These are phyloP conservation scores for Paraphaeosphaeria minitans DNA, from an alignment of 2,329 filamentous ascomycete species.

Conservation along the genomic window DNA sequence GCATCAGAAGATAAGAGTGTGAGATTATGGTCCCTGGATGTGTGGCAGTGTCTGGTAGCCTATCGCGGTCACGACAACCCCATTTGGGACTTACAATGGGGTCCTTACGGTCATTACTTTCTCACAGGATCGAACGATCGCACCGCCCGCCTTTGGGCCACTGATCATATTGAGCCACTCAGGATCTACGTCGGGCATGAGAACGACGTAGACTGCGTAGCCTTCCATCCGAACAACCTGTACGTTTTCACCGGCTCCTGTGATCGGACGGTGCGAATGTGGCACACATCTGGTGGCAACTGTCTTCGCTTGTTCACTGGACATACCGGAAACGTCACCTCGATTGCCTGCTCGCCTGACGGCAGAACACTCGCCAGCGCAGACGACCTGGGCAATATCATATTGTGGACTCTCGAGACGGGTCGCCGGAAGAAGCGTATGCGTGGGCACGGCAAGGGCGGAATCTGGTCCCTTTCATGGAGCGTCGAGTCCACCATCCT, in stretches of 20 bases:
- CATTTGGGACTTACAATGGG: slow-evolving; percentile 86
- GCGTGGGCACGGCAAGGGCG: slow-evolving; percentile 89
- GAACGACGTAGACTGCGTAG: slow-evolving; percentile 85
- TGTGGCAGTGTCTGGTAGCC: slow-evolving; percentile 89
- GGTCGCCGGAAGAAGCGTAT: slow-evolving; percentile 89
- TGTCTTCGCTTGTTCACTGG: slow-evolving; percentile 92
- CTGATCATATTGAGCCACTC: slow-evolving; percentile 87
- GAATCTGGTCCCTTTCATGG: slow-evolving; percentile 92
- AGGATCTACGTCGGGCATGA: slow-evolving; percentile 92
- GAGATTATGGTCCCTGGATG: slow-evolving; percentile 89
- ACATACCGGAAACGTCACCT: slow-evolving; percentile 84
- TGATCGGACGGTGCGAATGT: slow-evolving; percentile 96
- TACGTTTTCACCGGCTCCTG: slow-evolving; percentile 94
- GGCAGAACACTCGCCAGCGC: slow-evolving; percentile 91
- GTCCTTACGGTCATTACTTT: slow-evolving; percentile 95
- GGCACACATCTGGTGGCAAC: slow-evolving; percentile 85
- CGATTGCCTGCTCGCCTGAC: slow-evolving; percentile 82
- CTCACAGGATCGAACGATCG: slow-evolving; percentile 85
- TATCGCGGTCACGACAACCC: slow-evolving; percentile 94
- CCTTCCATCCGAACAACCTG: slow-evolving; percentile 92
- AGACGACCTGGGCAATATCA: slow-evolving; percentile 85
- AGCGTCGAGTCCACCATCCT: slow-evolving; percentile 90
- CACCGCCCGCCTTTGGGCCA: slow-evolving; percentile 87
- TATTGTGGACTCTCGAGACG: slow-evolving; percentile 91
- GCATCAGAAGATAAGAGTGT: slow-evolving; percentile 86